A percentile compares a stretch with the other conserved stretches of the same genome.
phyloP scores from a whole-genome alignment of 164 flowering plant species.

The Vitis amurensis region DNA sequence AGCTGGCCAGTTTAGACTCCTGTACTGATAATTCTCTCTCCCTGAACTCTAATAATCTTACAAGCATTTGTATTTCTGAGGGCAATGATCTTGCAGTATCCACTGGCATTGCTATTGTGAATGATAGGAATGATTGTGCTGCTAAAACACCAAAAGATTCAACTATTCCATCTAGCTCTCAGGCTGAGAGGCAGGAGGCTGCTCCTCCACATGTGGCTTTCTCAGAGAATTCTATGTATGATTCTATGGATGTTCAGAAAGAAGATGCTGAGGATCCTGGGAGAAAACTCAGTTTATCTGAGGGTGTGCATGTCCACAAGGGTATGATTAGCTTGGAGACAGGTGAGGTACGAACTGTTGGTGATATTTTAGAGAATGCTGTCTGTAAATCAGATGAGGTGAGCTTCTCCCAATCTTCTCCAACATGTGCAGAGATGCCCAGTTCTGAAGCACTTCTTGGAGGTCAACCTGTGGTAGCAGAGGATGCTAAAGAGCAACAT shows the following conservation, averaged over 20 bases:
- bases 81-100: neutral
- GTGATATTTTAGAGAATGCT: neutral
- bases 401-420: neutral
- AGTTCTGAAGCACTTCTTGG: slow-evolving; percentile 4
- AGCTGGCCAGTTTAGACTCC: slow-evolving; percentile 2
- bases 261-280: slow-evolving; percentile 6
- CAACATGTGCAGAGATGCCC: too few species aligned
- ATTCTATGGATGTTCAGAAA: neutral
- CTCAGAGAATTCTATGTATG: slow-evolving; percentile 6
- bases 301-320: slow-evolving; percentile 5
- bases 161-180: neutral
- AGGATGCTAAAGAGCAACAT: slow-evolving; percentile 7
- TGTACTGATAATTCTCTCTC: neutral
- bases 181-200: slow-evolving; percentile 5
- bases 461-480: slow-evolving; percentile 5
- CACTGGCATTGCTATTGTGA: neutral
- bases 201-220: neutral
- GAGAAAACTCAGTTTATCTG: neutral
- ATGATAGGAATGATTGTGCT: slow-evolving; percentile 4
- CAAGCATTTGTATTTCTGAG: neutral
- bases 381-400: slow-evolving; percentile 2
- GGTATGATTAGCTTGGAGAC: neutral
- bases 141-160: neutral
- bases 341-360: slow-evolving; percentile 7
- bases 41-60: neutral